Conservation (phyloP, 345 rosid genomes). For the Jatropha curcas region DNA sequence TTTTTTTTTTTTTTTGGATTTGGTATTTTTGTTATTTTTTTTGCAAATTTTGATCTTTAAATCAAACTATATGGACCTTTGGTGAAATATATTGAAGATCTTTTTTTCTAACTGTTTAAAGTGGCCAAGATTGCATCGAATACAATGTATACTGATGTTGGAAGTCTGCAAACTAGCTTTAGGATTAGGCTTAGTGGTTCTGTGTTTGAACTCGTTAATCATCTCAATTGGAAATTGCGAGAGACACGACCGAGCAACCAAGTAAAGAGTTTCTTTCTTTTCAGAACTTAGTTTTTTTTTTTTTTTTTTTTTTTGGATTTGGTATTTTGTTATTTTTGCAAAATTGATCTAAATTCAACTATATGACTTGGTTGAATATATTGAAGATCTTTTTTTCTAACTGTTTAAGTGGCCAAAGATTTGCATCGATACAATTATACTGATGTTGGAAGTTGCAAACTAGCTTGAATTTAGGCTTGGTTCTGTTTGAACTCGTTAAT, state of each 20-base stretch:
- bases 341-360: background rate
- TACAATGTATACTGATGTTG: background rate
- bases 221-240: background rate
- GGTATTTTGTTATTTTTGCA: background rate
- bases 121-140: background rate
- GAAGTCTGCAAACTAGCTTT: background rate
- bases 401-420: background rate
- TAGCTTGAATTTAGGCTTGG: background rate
- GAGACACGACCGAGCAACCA: too few species aligned
- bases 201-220: constrained; percentile 2
- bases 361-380: background rate
- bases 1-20: background rate
- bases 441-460: background rate
- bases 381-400: background rate
- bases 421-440: background rate
- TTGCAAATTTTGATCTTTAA: background rate
- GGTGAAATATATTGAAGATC: background rate
- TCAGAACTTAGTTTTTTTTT: too few species aligned
- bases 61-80: background rate
- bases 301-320: background rate
- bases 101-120: background rate
- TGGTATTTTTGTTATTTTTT: background rate
- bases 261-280: background rate
- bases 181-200: background rate
- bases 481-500: background rate